Conservation (phyloP, 306 rosid genomes). For the Senna siamea region DNA sequence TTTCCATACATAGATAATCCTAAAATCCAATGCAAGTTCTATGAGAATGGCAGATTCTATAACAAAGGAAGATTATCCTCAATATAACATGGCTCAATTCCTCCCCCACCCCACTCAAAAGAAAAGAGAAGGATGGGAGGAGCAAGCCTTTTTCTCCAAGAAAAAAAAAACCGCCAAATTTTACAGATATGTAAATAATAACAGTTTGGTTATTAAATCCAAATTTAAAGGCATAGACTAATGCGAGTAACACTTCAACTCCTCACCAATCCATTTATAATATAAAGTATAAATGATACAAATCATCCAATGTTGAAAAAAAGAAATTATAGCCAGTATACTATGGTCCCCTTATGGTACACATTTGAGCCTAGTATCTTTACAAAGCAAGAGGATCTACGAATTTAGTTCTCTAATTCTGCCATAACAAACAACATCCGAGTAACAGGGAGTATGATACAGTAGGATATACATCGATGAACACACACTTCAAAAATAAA, state of each 20-base stretch:
- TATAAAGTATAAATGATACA: not conserved
- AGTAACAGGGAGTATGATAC: too few species aligned
- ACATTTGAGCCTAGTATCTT: slow-evolving; percentile 10
- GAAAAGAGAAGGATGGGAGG: too few species aligned
- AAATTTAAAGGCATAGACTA: not conserved
- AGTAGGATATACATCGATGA: slow-evolving; percentile 30
- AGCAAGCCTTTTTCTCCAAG: too few species aligned
- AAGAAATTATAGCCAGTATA: not conserved
- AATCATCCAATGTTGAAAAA: not conserved
- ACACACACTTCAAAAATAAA: slow-evolving; percentile 30
- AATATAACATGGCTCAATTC: not conserved
- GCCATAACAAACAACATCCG: too few species aligned
- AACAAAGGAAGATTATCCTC: not conserved
- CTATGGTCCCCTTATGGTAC: not conserved
- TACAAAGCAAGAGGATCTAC: not conserved
- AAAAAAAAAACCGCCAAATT: too few species aligned
- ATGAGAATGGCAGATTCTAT: not conserved
- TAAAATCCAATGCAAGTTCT: too few species aligned
- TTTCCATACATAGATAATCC: not conserved
- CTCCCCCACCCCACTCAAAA: too few species aligned
- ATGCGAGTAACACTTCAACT: not conserved
- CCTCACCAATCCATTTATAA: not conserved
- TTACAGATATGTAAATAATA: too few species aligned
- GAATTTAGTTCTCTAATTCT: too few species aligned
- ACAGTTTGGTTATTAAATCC: too few species aligned